Base-by-base conservation (phyloP, 164 flowering plant genomes). In the grape (Vitis vinifera) region DNA sequence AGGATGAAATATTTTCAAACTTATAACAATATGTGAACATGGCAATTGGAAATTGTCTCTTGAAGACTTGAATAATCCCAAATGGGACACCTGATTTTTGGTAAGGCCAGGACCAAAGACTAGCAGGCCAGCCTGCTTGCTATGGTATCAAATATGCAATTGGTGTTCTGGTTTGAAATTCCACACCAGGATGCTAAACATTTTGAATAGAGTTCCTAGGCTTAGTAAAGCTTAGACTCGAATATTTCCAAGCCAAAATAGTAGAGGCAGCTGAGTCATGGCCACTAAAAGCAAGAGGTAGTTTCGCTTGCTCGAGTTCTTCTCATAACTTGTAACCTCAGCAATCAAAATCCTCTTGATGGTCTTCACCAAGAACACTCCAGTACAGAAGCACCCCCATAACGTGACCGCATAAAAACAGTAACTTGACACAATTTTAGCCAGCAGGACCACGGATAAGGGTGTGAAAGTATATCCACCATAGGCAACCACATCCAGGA, bases 311-410 rank as follows among this genome's bases (percentile, higher is more conserved):
- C 50, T 60, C 9, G 73, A 62, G 47, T 62, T 23, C 17, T 62
- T 70, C 31, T 62, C 59, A 9, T 19, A 47, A 50, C 60, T 58
- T 16, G 47, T 68, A 5, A 59, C 71, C 52, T 71, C 65, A 1
- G 51, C 44, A 50, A 71, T 49, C 27, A 65, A 59, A 14, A 71
- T 47, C 52, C 74, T 65, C 65, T 65, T 71, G 58, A 71, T 55
- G 8, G 47, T 64, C 68, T 63, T 65, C 58, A 71, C 64, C 64
- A 71, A 48, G 51, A 65, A 71, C 31, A 52, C 58, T n/a, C 74
- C 65, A 30, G 66, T 58, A 31, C 69, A 71, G n/a, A 71, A 65
- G 14, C 69, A 37, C 59, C 57, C 74, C 69, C 69, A 71, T 8
- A 30, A n/a, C 0, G 60, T 60, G 4, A 66, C 69, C 11, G 50